Evolutionary conservation across 2,329 filamentous ascomycete genomes (phyloP).

Genomic region (Aspergillus persii): DNA sequence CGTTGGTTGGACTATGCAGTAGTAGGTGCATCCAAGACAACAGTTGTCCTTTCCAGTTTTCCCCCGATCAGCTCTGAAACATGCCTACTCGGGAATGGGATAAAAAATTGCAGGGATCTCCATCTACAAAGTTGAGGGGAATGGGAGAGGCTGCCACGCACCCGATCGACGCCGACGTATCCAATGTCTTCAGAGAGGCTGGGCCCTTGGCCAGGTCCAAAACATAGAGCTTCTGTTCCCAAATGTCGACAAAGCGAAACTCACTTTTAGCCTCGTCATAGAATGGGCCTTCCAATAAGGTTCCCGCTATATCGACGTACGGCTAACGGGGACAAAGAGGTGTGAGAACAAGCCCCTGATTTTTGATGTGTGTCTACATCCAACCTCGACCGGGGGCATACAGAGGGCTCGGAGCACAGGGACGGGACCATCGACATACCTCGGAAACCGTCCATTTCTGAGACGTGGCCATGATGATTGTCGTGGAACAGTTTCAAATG

Average conservation of each 20-base stretch:
- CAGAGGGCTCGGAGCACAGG: neutral
- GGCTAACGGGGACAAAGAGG: slow-evolving; percentile 28
- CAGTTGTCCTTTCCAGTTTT: neutral
- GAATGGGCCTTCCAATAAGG: slow-evolving; percentile 42
- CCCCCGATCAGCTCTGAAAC: slow-evolving; percentile 45
- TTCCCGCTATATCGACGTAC: slow-evolving; percentile 38
- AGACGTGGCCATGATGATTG: slow-evolving; percentile 32
- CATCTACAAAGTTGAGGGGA: neutral
- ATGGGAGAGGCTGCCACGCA: slow-evolving; percentile 24
- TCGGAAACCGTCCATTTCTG: slow-evolving; percentile 49
- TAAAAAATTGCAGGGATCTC: neutral
- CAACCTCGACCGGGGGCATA: neutral
- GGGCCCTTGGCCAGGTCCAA: slow-evolving; percentile 65
- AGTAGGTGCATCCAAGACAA: too few relatives aligned
- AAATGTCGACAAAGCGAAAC: slow-evolving; percentile 64
- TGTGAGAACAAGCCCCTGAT: slow-evolving; percentile 8
- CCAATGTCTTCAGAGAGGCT: slow-evolving; percentile 55
- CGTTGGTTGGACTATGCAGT: too few relatives aligned
- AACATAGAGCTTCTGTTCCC: slow-evolving; percentile 69
- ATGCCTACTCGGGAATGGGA: neutral
- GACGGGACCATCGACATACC: slow-evolving; percentile 21
- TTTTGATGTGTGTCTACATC: neutral
- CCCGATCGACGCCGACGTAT: slow-evolving; percentile 59
- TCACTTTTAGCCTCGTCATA: slow-evolving; percentile 39
- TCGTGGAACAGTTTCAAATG: neutral